Base-by-base conservation (phyloP, 768 basidiomycete species). In the Tremella mesenterica region DNA sequence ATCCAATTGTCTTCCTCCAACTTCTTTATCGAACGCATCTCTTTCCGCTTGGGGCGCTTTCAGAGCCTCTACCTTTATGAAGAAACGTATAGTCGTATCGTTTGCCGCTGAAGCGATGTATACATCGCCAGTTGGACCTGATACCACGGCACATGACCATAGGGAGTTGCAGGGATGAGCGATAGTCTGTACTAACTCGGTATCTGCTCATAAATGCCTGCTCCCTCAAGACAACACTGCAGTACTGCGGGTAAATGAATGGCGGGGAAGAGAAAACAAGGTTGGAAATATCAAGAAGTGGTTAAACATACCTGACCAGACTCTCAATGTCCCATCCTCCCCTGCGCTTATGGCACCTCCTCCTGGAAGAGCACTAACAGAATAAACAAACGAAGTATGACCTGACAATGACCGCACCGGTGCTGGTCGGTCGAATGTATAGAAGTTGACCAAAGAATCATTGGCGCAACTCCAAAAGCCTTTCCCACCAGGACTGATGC, bases 381-480 rank as follows among this genome's bases (percentile, higher is more conserved):
- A 85, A 75, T 97, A 99, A 13, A 97, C 89, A 71, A 96, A 99
- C 20, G 91, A 95, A 1, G 91, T 93, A 71, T 97, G 95, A 1
- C 91, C 95, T 3, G 86, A 84, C n/a, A 97, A 74, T 0, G 83
- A 81, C 67, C 85, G 44, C 1, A 60, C 33, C 9, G 84, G 50
- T 85, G 77, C 43, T 79, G 67, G 69, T 86, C 87, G 53, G 50
- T 81, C 84, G 36, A 89, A 78, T 12, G 87, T 85, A 87, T 92
- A 99, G 18, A 95, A 83, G 44, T 84, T 86, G 59, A 99, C 86
- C 73, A 91, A 86, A 88, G 85, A 87, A 71, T 99, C 95, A 64
- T 99, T 97, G 14, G 86, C 87, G 59, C 88, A 93, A 38, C 89
- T 95, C 45, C 87, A 95, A 71, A 99, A 99, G 5, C 90, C 88